phyloP scores from a whole-genome alignment of 495 filamentous ascomycete genomes.

The Aspergillus indologenus region DNA sequence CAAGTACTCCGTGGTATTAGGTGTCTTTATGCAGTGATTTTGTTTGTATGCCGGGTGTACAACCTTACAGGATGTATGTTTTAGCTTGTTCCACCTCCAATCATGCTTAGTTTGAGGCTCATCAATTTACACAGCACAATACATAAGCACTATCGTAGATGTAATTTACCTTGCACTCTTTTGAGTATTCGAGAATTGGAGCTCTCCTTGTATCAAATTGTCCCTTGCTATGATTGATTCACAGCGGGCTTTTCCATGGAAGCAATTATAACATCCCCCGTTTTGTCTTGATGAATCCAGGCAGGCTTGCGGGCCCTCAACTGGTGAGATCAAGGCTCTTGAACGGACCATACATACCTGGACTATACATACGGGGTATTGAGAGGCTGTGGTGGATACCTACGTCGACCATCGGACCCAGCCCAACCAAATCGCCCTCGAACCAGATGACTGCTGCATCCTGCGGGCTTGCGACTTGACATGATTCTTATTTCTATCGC shows the following conservation, averaged over 20 bases:
- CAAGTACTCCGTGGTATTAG: too few species aligned
- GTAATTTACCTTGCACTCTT: too few species aligned
- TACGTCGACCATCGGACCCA: constrained; percentile 2
- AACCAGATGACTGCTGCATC: constrained; percentile 22
- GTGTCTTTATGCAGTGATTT: too few species aligned
- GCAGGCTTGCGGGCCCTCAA: too few species aligned
- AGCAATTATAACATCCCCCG: too few species aligned
- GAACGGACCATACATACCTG: background rate
- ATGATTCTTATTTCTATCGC: constrained; percentile 25
- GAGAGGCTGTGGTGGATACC: constrained; percentile 7
- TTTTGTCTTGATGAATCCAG: too few species aligned
- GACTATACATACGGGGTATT: background rate
- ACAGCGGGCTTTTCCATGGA: too few species aligned
- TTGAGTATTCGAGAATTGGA: background rate
- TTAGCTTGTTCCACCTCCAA: background rate
- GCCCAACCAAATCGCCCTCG: constrained; percentile 9
- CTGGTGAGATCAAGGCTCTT: too few species aligned
- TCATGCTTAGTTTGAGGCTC: background rate
- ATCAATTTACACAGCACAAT: too few species aligned
- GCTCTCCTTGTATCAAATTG: background rate
- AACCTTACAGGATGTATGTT: constrained; percentile 7
- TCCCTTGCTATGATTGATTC: too few species aligned
- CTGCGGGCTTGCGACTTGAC: constrained; percentile 25
- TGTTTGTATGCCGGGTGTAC: constrained; percentile 5
- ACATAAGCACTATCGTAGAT: too few species aligned